Evolutionary conservation across 108 stramenopile genomes (phyloP).

Genomic region (Skeletonema tropicum): DNA sequence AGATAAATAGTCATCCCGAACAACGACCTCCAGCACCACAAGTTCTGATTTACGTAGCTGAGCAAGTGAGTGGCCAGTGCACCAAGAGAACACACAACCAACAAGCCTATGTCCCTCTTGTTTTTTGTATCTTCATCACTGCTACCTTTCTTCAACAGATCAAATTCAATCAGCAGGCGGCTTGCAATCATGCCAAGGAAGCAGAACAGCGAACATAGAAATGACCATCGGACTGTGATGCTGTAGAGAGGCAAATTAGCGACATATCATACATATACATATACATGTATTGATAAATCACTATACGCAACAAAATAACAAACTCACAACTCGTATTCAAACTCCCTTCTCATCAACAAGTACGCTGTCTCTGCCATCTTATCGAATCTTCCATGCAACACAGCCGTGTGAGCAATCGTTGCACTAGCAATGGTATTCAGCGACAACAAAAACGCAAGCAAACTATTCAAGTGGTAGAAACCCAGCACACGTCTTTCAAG

Average conservation of each 20-base stretch:
- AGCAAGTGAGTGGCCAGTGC: slow-evolving; percentile 26
- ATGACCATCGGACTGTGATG: slow-evolving; percentile 26
- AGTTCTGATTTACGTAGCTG: slow-evolving; percentile 34
- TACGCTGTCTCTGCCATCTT: slow-evolving; percentile 31
- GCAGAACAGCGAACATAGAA: slow-evolving; percentile 21
- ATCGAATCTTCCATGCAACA: slow-evolving; percentile 28
- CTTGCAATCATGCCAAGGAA: slow-evolving; percentile 34
- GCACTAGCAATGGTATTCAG: slow-evolving; percentile 19
- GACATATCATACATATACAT: too few relatives aligned
- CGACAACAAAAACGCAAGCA: slow-evolving; percentile 24
- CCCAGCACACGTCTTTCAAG: slow-evolving; percentile 30
- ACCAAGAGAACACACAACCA: slow-evolving; percentile 31
- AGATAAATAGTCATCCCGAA: slow-evolving; percentile 28
- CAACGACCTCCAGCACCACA: slow-evolving; percentile 32
- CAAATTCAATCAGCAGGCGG: slow-evolving; percentile 35
- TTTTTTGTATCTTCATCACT: not conserved
- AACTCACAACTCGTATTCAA: slow-evolving; percentile 28
- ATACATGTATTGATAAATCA: not conserved
- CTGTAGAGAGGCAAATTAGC: not conserved
- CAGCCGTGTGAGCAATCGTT: slow-evolving; percentile 14
- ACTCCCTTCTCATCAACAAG: slow-evolving; percentile 29
- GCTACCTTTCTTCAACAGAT: slow-evolving; percentile 7
- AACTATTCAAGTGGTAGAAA: slow-evolving; percentile 21
- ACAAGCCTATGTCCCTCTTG: slow-evolving; percentile 16
- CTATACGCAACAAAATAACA: not conserved